Evolutionary conservation across 176 grass and related monocot species (phyloP).

Genomic region (Aechmea fasciata): DNA sequence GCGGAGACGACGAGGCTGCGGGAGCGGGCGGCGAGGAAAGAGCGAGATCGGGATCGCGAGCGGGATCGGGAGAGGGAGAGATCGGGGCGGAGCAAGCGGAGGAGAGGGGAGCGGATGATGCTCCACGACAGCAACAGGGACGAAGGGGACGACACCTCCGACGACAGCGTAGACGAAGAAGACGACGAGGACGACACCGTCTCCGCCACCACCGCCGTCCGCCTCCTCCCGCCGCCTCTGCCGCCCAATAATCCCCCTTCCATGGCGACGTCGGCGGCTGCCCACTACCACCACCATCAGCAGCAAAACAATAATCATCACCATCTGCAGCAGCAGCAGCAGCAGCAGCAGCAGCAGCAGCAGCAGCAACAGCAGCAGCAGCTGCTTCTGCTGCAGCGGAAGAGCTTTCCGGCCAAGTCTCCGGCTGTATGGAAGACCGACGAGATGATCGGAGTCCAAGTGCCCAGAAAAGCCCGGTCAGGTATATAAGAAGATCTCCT

Average conservation of each 20-base stretch:
- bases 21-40: conserved; percentile 2
- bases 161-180: conserved; percentile 69
- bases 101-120: conserved; percentile 11
- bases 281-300: conserved; percentile 21
- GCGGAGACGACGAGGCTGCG: conserved; percentile 5
- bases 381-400: conserved; percentile 50
- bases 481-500: conserved; percentile 30
- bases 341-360: conserved; percentile 40
- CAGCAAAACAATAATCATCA: conserved; percentile 22
- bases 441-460: conserved; percentile 94
- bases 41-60: conserved; percentile 1
- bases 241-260: conserved; percentile 33
- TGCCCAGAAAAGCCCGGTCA: conserved; percentile 87
- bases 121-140: conserved; percentile 4
- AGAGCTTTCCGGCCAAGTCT: conserved; percentile 39
- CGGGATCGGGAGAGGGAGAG: conserved; percentile 9
- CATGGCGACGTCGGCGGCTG: conserved; percentile 21
- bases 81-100: conserved; percentile 8
- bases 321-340: conserved; percentile 43
- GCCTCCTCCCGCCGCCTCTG: conserved; percentile 48
- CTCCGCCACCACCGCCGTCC: conserved; percentile 24
- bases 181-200: conserved; percentile 80
- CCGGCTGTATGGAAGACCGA: conserved; percentile 52
- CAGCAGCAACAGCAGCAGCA: conserved; percentile 47
- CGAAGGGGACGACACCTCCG: conserved; percentile 63